These are phyloP conservation scores for Penicillium silybi DNA, from an alignment of 495 filamentous ascomycete genomes.

Conservation along the genomic window DNA sequence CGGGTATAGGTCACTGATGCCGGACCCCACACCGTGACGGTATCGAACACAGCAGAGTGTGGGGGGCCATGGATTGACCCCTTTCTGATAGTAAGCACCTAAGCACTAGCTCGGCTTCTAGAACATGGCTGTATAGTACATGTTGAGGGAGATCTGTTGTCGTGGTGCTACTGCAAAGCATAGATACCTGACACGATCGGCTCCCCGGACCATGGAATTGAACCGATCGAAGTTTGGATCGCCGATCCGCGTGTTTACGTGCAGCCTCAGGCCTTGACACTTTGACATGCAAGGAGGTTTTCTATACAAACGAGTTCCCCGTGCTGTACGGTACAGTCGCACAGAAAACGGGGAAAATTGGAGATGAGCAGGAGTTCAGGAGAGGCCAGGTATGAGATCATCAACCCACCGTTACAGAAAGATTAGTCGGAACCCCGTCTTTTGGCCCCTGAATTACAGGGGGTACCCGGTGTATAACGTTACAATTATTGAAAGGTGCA, in stretches of 20 bases:
- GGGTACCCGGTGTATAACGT: background rate
- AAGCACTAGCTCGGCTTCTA: background rate
- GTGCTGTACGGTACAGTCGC: background rate
- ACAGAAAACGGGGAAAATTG: background rate
- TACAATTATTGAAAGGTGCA: conserved; percentile 4
- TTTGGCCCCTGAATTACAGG: conserved; percentile 3
- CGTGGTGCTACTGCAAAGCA: background rate
- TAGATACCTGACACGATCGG: background rate
- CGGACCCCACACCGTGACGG: background rate
- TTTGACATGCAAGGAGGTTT: background rate
- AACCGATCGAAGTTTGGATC: background rate
- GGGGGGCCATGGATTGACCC: background rate
- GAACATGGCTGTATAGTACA: background rate
- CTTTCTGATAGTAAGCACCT: background rate
- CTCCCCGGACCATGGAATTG: conserved; percentile 6
- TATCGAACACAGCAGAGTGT: background rate
- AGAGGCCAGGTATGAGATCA: conserved; percentile 4
- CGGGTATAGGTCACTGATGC: background rate
- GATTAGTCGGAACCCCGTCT: background rate
- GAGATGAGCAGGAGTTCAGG: conserved; percentile 2
- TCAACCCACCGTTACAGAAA: conserved; percentile 3
- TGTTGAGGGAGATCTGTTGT: background rate
- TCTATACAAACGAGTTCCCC: background rate
- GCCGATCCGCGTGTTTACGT: conserved; percentile 2
- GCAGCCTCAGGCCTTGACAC: background rate